These are phyloP conservation scores for Morella rubra DNA, from an alignment of 306 rosid species.

Conservation along the genomic window DNA sequence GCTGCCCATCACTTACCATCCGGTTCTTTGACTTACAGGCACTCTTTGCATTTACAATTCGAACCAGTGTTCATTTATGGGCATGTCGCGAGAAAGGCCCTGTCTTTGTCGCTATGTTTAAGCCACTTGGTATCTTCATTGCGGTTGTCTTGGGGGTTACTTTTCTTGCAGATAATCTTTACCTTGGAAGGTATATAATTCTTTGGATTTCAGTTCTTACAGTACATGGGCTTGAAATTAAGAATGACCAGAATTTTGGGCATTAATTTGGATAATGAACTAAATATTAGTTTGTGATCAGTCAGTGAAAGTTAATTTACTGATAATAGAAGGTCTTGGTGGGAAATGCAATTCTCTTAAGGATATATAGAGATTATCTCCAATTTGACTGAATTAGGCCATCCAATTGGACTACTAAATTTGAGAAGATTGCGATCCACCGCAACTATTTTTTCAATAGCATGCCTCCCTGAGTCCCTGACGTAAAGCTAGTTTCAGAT, in stretches of 20 bases:
- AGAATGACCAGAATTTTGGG: too few relatives aligned
- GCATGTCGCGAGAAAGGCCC: conserved; percentile 32
- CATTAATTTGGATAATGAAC: too few relatives aligned
- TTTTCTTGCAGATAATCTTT: conserved; percentile 26
- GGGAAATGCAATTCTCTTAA: too few relatives aligned
- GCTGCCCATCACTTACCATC: neutral
- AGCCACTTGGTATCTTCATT: conserved; percentile 28
- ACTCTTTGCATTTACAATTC: neutral
- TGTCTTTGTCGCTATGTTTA: conserved; percentile 33
- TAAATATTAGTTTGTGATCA: too few relatives aligned
- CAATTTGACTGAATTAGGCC: too few relatives aligned
- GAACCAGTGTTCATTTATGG: conserved; percentile 8
- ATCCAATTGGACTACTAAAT: too few relatives aligned
- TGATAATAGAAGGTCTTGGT: too few relatives aligned
- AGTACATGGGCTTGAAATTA: too few relatives aligned
- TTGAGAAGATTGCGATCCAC: too few relatives aligned
- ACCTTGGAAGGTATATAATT: conserved; percentile 26
- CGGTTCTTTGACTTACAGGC: conserved; percentile 9
- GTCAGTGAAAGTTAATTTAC: too few relatives aligned
- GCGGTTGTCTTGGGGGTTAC: conserved; percentile 29
- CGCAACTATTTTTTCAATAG: neutral
- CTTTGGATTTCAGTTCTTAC: neutral
- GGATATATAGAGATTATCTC: too few relatives aligned
- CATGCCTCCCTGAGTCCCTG: neutral
- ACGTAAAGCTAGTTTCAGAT: too few relatives aligned